Evolutionary conservation across 2,329 filamentous ascomycete genomes (phyloP), one percentile per base, ranked within the genome.

Genomic region (Neofusicoccum umdonicola): DNA sequence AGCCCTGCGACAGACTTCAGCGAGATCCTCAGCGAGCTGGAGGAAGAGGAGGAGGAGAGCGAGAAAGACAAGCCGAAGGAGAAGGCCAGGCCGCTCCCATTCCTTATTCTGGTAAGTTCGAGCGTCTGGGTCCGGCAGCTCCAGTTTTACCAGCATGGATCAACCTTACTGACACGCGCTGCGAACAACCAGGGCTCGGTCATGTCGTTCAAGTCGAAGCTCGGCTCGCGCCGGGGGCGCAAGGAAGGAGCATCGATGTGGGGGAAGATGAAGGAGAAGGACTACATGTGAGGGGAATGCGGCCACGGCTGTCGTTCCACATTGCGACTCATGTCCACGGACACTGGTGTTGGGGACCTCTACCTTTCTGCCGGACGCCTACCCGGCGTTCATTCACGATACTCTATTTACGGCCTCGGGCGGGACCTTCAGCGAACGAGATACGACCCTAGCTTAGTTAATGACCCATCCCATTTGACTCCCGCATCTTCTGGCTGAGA

Each of bases 1-100:
- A 35, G 48, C 19, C 61, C 61, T n/a, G 61, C 61, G 5, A 63
- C 61, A 6, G 48, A 63, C 41, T 63, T 63, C 61, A 27, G 41
- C 48, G 61, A 63, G 19, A 63, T 63, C 50, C 48, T 63, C 50
- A 37, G 48, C 48, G 61, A 37, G 9, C 6, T 50, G 22, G 61
- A 63, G 13, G 61, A 63, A 27, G 48, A 63, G 22, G n/a, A 34
- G 13, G 47, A 42, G 22, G 52, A 22, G 7, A 39, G 47, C 13
- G 41, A 47, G 2, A 45, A 60, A 5, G 56, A 60, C 9, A 35
- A 47, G n/a, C 6, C 42, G 13, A 45, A 60, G 41, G 41, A 35
- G n/a, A 60, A 60, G 34, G 42, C 41, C 41, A 47, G 22, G 56
- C 56, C 56, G 41, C 41, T 60, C 6, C 41, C 56, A 8, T 60